Evolutionary conservation across 257 asterid genomes (phyloP).

Genomic region (Fraxinus americana): DNA sequence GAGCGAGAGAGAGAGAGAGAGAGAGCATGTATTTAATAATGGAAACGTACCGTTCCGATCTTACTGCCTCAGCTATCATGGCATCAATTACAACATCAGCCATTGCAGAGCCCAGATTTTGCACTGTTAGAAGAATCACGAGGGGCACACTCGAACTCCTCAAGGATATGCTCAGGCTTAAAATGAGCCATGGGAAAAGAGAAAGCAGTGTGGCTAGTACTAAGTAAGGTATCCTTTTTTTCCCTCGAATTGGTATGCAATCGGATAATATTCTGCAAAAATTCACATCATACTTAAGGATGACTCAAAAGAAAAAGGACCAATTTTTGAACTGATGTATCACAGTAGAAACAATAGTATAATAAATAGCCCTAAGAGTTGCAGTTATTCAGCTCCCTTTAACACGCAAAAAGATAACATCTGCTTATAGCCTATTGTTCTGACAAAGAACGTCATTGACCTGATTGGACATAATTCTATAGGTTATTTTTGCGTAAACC

Average conservation of each 20-base stretch:
- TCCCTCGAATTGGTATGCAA: slow-evolving; percentile 86
- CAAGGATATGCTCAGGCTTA: slow-evolving; percentile 55
- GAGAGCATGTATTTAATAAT: background rate
- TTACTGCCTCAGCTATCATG: slow-evolving; percentile 96
- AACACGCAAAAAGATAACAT: slow-evolving; percentile 14
- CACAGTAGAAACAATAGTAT: background rate
- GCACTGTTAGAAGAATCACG: slow-evolving; percentile 81
- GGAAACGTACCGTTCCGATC: slow-evolving; percentile 75
- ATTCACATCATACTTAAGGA: slow-evolving; percentile 21
- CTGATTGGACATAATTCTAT: background rate
- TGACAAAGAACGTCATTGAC: background rate
- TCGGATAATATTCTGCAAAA: slow-evolving; percentile 82
- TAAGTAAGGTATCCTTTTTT: slow-evolving; percentile 85
- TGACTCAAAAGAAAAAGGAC: background rate
- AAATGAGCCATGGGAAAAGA: slow-evolving; percentile 79
- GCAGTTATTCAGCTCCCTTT: background rate
- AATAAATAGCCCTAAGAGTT: slow-evolving; percentile 13
- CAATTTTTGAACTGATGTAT: background rate
- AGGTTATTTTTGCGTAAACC: slow-evolving; percentile 2
- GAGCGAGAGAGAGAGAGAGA: background rate
- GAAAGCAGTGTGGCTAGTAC: slow-evolving; percentile 72
- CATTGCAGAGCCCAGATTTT: slow-evolving; percentile 97
- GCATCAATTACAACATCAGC: slow-evolving; percentile 99
- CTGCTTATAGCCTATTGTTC: slow-evolving; percentile 6
- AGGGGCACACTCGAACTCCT: slow-evolving; percentile 62